These are phyloP conservation scores for Saccharomycopsis hybrid DNA, from an alignment of 1,139 yeast species.

Conservation along the genomic window DNA sequence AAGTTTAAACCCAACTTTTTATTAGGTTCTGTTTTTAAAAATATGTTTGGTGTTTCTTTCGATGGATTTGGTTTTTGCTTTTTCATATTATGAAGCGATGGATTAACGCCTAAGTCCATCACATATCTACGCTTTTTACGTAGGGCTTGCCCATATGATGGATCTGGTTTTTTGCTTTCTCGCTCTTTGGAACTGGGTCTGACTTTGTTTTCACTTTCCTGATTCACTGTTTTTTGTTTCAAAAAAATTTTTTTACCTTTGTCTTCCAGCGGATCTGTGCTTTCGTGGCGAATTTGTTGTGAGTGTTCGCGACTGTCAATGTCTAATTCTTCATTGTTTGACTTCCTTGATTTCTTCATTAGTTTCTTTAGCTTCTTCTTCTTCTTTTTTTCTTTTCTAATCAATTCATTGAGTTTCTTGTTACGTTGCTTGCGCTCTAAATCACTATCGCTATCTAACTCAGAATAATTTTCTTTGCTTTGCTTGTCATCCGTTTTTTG, in stretches of 20 bases:
- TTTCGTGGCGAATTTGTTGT: background rate
- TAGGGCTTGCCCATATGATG: background rate
- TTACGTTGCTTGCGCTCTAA: background rate
- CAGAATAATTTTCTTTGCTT: background rate
- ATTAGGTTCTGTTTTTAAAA: too few relatives aligned
- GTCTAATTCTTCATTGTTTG: background rate
- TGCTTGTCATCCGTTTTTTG: background rate
- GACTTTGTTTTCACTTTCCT: conserved; percentile 13
- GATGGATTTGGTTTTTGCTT: background rate
- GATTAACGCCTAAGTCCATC: too few relatives aligned
- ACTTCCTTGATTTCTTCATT: conserved; percentile 18
- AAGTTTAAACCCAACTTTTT: background rate
- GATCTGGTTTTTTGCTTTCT: background rate
- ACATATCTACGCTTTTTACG: too few relatives aligned
- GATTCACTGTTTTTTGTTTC: conserved; percentile 17
- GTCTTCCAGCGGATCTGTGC: background rate
- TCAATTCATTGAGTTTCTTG: conserved; percentile 6
- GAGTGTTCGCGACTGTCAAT: background rate
- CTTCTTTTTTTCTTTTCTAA: conserved; percentile 10
- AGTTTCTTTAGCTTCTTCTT: conserved; percentile 19
- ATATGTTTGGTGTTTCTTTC: too few relatives aligned
- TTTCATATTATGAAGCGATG: background rate
- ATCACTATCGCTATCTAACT: background rate
- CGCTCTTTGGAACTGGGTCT: background rate
- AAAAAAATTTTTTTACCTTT: conserved; percentile 13